phyloP scores from a whole-genome alignment of 1,284 basidiomycete species.

The Pseudomicrostroma phylloplanum region DNA sequence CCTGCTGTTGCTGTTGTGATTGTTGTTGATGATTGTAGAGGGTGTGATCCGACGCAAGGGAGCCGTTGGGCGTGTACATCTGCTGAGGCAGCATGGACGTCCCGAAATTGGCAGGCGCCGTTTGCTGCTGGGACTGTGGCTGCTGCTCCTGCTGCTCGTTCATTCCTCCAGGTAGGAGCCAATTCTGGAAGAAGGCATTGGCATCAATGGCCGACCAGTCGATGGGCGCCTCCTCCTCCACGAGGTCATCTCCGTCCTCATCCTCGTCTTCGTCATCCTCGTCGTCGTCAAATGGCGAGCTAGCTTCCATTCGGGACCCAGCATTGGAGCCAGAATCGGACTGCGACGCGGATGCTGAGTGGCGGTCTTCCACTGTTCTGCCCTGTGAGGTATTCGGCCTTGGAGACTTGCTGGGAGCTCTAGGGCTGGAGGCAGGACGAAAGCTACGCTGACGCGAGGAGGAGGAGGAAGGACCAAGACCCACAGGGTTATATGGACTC shows the following conservation, averaged over 20 bases:
- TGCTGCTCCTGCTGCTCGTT: not conserved
- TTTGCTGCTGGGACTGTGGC: not conserved
- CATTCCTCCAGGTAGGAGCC: not conserved
- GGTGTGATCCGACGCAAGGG: not conserved
- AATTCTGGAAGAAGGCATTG: slow-evolving; percentile 3
- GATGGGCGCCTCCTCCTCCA: slow-evolving; percentile 1
- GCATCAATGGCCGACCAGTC: not conserved
- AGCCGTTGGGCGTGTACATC: too few relatives aligned
- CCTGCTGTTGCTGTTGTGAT: not conserved
- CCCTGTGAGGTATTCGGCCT: too few relatives aligned
- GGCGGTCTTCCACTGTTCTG: too few relatives aligned
- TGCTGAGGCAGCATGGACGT: slow-evolving; percentile 2
- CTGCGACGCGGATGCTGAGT: too few relatives aligned
- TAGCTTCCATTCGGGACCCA: too few relatives aligned
- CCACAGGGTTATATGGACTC: too few relatives aligned
- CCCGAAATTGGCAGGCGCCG: not conserved
- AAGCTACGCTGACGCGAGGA: too few relatives aligned
- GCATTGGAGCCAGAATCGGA: too few relatives aligned
- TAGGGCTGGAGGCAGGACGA: too few relatives aligned
- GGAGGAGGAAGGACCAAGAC: too few relatives aligned
- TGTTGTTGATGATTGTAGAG: not conserved
- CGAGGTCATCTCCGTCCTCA: not conserved
- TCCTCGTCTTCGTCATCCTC: slow-evolving; percentile 1
- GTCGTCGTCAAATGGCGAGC: not conserved
- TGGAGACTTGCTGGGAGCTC: too few relatives aligned